Evolutionary conservation across 2,329 filamentous ascomycete genomes (phyloP).

Genomic region (Talaromyces marneffei): DNA sequence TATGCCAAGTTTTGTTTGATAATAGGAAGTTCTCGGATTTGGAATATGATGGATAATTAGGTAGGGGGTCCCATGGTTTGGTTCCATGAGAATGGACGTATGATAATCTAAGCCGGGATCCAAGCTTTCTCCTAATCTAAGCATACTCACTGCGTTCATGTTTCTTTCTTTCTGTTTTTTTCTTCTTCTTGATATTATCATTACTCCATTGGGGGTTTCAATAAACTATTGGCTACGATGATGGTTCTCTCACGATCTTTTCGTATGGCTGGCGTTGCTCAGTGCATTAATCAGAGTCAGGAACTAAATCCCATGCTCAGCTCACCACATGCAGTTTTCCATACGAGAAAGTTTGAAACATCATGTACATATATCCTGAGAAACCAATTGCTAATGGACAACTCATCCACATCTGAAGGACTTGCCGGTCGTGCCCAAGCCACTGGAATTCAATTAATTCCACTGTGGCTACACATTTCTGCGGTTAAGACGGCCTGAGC

Average conservation of each 20-base stretch:
- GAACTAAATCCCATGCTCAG: background rate
- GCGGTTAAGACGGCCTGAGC: background rate
- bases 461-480: background rate
- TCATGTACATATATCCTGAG: background rate
- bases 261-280: background rate
- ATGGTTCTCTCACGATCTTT: background rate
- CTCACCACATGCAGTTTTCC: background rate
- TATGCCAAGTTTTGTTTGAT: constrained; percentile 11
- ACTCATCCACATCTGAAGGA: background rate
- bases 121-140: background rate
- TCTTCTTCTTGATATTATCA: background rate
- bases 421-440: background rate
- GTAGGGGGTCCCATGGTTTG: background rate
- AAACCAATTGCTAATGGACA: background rate
- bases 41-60: background rate
- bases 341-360: background rate
- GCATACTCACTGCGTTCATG: background rate
- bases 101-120: background rate
- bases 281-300: background rate
- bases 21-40: constrained; percentile 4
- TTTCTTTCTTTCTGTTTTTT: background rate
- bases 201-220: too few relatives aligned
- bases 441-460: background rate
- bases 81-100: background rate
- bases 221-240: background rate